A percentile compares a stretch with the other conserved stretches of the same genome.
Conservation (phyloP, 1,139 yeast species). For the Kluyveromyces sp. region DNA sequence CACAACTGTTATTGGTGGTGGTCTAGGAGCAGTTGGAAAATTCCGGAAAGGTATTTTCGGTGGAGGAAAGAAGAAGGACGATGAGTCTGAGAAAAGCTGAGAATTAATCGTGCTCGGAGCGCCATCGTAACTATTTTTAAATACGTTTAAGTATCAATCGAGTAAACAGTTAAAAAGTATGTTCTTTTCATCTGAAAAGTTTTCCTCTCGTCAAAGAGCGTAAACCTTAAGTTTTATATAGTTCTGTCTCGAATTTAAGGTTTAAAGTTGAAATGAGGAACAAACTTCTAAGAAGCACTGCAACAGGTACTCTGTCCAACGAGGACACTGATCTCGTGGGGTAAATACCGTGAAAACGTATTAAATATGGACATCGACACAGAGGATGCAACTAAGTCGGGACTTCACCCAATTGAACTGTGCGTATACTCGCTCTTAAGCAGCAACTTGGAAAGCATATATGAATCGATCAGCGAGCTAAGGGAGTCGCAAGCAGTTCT, state of each 20-base stretch:
- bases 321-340: no score
- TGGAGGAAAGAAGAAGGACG: constrained; percentile 26
- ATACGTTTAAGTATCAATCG: no score
- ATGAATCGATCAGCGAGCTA: constrained; percentile 27
- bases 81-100: constrained; percentile 3
- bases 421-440: constrained; percentile 29
- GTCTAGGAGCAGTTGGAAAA: constrained; percentile 39
- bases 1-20: constrained; percentile 37
- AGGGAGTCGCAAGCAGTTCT: constrained; percentile 30
- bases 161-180: no score
- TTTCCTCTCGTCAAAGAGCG: no score
- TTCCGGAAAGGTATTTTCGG: constrained; percentile 34
- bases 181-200: no score
- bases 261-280: no score
- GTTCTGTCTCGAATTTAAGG: no score
- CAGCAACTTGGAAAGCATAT: constrained; percentile 27
- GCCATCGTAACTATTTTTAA: background rate
- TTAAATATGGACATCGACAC: constrained; percentile 2
- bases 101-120: background rate
- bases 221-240: no score
- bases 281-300: no score
- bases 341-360: background rate
- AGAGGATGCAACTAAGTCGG: constrained; percentile 10
- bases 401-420: constrained; percentile 29
- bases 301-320: no score